Conservation (phyloP, 2,329 filamentous ascomycete genomes). For the Paecilomyces dactylethromorphus region DNA sequence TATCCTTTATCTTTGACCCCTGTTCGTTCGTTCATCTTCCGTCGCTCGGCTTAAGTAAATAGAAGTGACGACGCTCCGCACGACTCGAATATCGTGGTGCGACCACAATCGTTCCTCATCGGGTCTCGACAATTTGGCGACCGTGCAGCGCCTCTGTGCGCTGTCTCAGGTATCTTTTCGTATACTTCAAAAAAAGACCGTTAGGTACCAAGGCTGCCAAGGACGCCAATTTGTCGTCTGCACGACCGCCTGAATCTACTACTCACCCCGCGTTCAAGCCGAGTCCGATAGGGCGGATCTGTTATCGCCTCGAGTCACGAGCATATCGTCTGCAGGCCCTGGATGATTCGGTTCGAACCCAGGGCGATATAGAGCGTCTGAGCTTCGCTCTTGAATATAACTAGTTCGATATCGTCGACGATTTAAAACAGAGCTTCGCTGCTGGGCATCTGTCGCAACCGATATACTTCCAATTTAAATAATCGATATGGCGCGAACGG, state of each 20-base stretch:
- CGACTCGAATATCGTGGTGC: background rate
- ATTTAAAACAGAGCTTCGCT: too few relatives aligned
- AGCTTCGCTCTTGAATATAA: background rate
- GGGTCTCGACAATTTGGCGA: background rate
- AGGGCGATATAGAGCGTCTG: background rate
- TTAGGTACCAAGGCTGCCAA: background rate
- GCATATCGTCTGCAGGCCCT: background rate
- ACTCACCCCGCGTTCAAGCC: background rate
- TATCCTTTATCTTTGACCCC: background rate
- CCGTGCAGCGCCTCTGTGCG: background rate
- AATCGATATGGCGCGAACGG: conserved; percentile 23
- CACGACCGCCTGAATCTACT: background rate
- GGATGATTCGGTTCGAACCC: background rate
- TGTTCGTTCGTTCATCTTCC: background rate
- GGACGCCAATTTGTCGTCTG: background rate
- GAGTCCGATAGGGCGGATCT: background rate
- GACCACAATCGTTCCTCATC: background rate
- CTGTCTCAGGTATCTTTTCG: background rate
- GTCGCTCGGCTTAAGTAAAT: background rate
- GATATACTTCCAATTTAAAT: background rate
- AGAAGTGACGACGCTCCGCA: background rate
- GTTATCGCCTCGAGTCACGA: background rate
- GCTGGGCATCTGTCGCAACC: background rate
- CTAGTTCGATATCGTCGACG: background rate
- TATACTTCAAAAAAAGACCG: background rate